A percentile compares a stretch with the other conserved stretches of the same genome.
These are phyloP conservation scores for Candida lessepsii DNA, from an alignment of 805 yeast genomes.

Conservation along the genomic window DNA sequence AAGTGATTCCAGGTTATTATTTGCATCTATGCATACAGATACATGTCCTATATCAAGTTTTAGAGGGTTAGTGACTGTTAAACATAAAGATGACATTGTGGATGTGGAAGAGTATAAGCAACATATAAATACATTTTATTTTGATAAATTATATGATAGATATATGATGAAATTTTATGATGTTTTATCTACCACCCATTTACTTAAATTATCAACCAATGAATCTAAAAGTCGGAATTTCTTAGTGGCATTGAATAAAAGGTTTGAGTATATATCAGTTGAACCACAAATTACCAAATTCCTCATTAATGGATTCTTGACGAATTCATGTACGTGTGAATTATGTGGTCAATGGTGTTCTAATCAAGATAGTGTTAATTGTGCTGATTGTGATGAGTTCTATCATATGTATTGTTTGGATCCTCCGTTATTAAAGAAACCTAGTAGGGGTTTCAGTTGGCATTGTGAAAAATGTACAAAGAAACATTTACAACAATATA, in stretches of 20 bases:
- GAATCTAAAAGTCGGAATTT: conserved; percentile 59
- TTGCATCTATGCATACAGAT: conserved; percentile 84
- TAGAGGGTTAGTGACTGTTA: conserved; percentile 73
- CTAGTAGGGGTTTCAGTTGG: conserved; percentile 89
- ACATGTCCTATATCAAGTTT: conserved; percentile 71
- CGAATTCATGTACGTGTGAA: conserved; percentile 55
- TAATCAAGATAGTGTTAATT: conserved; percentile 63
- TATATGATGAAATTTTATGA: conserved; percentile 83
- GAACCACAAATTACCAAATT: conserved; percentile 68
- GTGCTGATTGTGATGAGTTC: conserved; percentile 70
- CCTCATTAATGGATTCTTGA: conserved; percentile 59
- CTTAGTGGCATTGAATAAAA: conserved; percentile 57
- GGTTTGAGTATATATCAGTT: conserved; percentile 72
- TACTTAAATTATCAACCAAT: conserved; percentile 32
- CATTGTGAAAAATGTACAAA: conserved; percentile 79
- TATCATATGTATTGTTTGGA: conserved; percentile 84
- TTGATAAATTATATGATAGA: conserved; percentile 80
- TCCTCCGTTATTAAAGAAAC: conserved; percentile 78
- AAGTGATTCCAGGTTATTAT: conserved; percentile 71
- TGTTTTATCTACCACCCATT: conserved; percentile 58
- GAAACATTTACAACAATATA: conserved; percentile 47
- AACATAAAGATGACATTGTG: conserved; percentile 64
- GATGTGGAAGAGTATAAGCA: conserved; percentile 52
- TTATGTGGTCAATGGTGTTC: conserved; percentile 86
- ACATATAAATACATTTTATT: conserved; percentile 81